Conservation (phyloP, 73 alveolate genomes). For the Breviolum minutum region DNA sequence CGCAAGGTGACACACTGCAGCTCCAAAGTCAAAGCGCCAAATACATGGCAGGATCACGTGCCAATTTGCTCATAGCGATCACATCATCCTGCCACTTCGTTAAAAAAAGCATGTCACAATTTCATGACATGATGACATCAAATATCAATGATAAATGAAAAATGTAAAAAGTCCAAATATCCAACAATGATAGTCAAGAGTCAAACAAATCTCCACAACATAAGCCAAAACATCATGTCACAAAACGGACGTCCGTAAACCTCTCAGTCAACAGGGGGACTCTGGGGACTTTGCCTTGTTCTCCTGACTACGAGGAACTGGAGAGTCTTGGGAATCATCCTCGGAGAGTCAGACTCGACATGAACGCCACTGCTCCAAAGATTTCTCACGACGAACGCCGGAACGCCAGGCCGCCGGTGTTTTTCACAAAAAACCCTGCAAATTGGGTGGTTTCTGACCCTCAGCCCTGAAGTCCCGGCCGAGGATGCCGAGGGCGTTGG, state of each 20-base stretch:
- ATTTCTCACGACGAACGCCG: background rate
- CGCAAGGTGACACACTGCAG: background rate
- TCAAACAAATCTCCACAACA: background rate
- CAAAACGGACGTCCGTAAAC: too few species aligned
- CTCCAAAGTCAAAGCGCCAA: too few species aligned
- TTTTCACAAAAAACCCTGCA: background rate
- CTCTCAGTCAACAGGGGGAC: too few species aligned
- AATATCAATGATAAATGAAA: too few species aligned
- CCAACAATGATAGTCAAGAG: background rate
- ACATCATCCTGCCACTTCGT: background rate
- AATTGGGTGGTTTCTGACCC: too few species aligned
- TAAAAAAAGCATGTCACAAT: background rate
- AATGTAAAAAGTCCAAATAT: too few species aligned
- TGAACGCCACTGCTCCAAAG: too few species aligned
- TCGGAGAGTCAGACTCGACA: background rate
- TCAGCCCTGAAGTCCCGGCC: background rate
- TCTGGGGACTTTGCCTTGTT: background rate
- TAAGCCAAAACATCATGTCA: background rate
- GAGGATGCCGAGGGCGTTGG: constrained; percentile 42
- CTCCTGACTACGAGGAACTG: constrained; percentile 16
- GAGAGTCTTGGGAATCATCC: constrained; percentile 46
- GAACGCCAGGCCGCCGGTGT: background rate
- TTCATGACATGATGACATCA: background rate
- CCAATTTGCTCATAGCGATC: constrained; percentile 1
- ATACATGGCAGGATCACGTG: constrained; percentile 1